Evolutionary conservation across 2,329 filamentous ascomycete genomes (phyloP).

Genomic region (Thielaviopsis ethacetica): DNA sequence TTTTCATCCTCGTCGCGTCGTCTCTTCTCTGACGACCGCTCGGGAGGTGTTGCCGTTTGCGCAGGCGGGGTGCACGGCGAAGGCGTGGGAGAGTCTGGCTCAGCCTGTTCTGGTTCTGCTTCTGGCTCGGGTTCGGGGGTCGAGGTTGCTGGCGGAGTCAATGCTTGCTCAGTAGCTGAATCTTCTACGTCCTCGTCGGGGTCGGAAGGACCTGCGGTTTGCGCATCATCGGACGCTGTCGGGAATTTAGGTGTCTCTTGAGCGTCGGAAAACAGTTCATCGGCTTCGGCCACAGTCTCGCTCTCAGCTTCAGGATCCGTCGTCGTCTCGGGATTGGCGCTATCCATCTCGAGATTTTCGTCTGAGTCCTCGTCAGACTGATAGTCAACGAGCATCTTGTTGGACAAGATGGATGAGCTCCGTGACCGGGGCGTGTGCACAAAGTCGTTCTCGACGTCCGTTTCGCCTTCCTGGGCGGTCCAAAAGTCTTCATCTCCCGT

Average conservation of each 20-base stretch:
- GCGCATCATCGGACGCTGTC: conserved; percentile 10
- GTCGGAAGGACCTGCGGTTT: not conserved
- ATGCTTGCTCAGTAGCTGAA: not conserved
- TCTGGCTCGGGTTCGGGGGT: not conserved
- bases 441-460: conserved; percentile 15
- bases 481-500: conserved; percentile 73
- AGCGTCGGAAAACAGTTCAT: not conserved
- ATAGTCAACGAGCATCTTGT: conserved; percentile 77
- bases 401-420: conserved; percentile 31
- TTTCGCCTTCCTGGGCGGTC: conserved; percentile 58
- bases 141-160: not conserved
- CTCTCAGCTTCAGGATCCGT: not conserved
- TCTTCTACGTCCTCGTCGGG: not conserved
- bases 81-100: conserved; percentile 16
- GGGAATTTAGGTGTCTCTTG: not conserved
- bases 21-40: conserved; percentile 75
- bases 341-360: conserved; percentile 39
- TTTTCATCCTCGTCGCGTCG: conserved; percentile 80
- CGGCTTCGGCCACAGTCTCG: not conserved
- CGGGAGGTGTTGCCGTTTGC: conserved; percentile 41
- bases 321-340: conserved; percentile 15
- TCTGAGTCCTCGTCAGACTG: conserved; percentile 71
- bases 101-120: not conserved
- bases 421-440: conserved; percentile 1
- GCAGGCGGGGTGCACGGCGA: conserved; percentile 20